Evolutionary conservation across 108 stramenopile species (phyloP).

Genomic region (Nitzschia putrida): DNA sequence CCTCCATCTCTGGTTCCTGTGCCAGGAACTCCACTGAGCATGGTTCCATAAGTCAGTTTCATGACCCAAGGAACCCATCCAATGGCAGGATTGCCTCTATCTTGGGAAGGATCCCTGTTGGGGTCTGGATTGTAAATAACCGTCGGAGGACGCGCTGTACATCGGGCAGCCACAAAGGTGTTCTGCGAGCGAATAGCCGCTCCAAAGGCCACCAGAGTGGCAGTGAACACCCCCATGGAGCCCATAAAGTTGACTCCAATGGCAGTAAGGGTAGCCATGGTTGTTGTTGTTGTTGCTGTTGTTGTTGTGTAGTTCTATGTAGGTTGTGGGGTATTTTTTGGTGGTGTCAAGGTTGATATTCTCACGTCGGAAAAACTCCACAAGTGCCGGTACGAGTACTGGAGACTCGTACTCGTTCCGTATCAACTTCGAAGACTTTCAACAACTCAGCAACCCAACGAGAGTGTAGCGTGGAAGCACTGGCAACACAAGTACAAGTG

Average conservation of each 20-base stretch:
- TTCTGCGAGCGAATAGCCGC: conserved; percentile 43
- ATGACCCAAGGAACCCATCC: conserved; percentile 79
- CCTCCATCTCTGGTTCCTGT: conserved; percentile 80
- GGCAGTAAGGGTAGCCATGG: conserved; percentile 34
- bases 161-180: conserved; percentile 66
- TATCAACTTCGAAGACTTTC: too few relatives aligned
- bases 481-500: too few relatives aligned
- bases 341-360: too few relatives aligned
- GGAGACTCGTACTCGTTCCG: too few relatives aligned
- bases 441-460: too few relatives aligned
- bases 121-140: conserved; percentile 69
- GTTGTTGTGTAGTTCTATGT: too few relatives aligned
- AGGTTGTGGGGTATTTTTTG: too few relatives aligned
- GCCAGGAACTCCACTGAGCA: conserved; percentile 77
- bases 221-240: conserved; percentile 15
- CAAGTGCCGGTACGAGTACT: too few relatives aligned
- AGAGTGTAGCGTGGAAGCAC: too few relatives aligned
- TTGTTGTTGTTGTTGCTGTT: too few relatives aligned
- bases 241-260: conserved; percentile 24
- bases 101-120: conserved; percentile 31
- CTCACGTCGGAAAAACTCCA: too few relatives aligned
- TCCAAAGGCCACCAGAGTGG: conserved; percentile 59
- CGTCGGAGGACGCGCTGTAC: conserved; percentile 60
- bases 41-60: conserved; percentile 58
- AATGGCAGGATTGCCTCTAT: conserved; percentile 63